Base-by-base conservation (phyloP, 2,329 filamentous ascomycete species). In the Fonsecaea pugnacius region DNA sequence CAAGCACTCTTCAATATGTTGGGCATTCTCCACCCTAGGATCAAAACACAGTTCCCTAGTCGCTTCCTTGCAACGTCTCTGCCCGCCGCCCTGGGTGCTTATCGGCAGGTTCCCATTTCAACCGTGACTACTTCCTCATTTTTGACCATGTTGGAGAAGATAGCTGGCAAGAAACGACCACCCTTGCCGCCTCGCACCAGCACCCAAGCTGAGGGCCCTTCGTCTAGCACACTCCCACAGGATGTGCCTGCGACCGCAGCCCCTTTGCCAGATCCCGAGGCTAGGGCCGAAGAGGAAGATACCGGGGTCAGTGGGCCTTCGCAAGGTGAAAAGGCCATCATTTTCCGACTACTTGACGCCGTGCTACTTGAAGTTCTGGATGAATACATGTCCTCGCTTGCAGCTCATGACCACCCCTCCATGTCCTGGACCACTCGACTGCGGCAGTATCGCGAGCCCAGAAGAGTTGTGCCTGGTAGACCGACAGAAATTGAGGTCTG, bases 1-100 rank as follows among this genome's bases (percentile, higher is more conserved):
- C 77, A 79, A 54, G 75, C 79, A 10, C 73, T 85, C 1, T 73
- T 80, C 16, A 74, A 75, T 1, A 83, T 89, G 80, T 78, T 89
- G 1, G 78, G 83, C 0, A 80, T 83, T 10, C 76, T 89, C 16
- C 87, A 89, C 72, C 79, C 79, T 4, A 80, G 87, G 21, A 85
- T 89, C 72, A 85, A 85, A 74, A 87, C 87, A 3, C 87, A 87
- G 71, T 84, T 82, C 51, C 86, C 87, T 0, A 88, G 85, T 69
- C 82, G 86, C 1, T 89, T 89, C 70, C 78, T 89, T 14, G 86
- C 85, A 8, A 87, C 85, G 0, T 87, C 85, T 24, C 77, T 89
- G 5, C 86, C 88, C 66, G 85, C 87, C 9, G 82, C 85, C 1
- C 74, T 89, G 4, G 81, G 83, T 24, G 84, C 85, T 43, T 88